Percentiles rank a stretch among this genome's conserved stretches.
These are phyloP conservation scores for Sporisorium iseilematis-ciliati DNA, from an alignment of 1,284 basidiomycete species.

Conservation along the genomic window DNA sequence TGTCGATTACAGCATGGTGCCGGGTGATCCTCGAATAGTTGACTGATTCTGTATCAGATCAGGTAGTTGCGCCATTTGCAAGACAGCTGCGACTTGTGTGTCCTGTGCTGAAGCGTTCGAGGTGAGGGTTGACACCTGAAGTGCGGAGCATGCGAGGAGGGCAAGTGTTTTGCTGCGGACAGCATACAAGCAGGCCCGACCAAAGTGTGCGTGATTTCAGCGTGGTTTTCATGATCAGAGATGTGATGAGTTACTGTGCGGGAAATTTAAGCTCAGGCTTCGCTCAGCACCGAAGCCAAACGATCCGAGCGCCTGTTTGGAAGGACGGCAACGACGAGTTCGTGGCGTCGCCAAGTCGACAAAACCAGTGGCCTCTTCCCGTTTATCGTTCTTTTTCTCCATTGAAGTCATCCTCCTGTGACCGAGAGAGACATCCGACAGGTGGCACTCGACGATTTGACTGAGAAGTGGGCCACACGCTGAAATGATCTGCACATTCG, in stretches of 20 bases:
- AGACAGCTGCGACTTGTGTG: too few relatives aligned
- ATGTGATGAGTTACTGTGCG: not conserved
- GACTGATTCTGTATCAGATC: not conserved
- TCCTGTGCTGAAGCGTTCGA: too few relatives aligned
- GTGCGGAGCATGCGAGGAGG: not conserved
- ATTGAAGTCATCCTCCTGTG: too few relatives aligned
- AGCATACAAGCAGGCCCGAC: not conserved
- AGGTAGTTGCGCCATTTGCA: not conserved
- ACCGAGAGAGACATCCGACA: not conserved
- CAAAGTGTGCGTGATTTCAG: not conserved
- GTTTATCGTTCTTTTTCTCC: not conserved
- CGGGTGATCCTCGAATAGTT: not conserved
- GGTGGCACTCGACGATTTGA: too few relatives aligned
- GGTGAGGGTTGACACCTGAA: too few relatives aligned
- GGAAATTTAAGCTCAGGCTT: not conserved
- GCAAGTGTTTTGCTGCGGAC: too few relatives aligned
- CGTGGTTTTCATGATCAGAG: not conserved
- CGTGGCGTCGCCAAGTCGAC: constrained; percentile 8
- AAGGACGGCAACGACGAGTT: not conserved
- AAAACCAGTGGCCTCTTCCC: not conserved
- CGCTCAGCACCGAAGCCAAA: not conserved
- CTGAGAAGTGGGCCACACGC: not conserved
- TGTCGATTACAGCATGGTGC: constrained; percentile 20
- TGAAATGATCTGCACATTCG: not conserved
- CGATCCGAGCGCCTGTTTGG: not conserved